Evolutionary conservation across 768 basidiomycete species (phyloP), one percentile per base, ranked within the genome.

Genomic region (Suillus variegatus): DNA sequence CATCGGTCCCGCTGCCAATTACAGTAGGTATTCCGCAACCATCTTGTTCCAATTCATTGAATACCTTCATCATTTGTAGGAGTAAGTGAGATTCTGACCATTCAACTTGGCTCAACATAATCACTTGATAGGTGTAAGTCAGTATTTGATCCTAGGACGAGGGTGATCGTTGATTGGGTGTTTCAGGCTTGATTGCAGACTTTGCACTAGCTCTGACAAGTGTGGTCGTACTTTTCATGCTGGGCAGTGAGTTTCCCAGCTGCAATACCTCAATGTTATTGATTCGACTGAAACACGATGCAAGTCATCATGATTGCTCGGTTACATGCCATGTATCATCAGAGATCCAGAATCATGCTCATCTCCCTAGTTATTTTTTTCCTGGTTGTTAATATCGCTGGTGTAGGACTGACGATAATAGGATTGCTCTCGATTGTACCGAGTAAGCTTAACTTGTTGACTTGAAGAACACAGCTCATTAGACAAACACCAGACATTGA

Each of bases 361-460:
- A 49, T 49, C 3, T 49, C 14, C 13, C 49, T 49, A 25, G 49
- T 25, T 14, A 14, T 25, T 14, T 8, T 7, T 6, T 25, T 49
- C 49, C 7, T 49, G 49, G 22, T 6, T 25, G 13, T 49, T 0
- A 49, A 22, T 13, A 49, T 49, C 6, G 6, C 47, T 22, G 13
- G 22, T 1, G 47, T 5, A 22, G 22, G 22, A 49, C 6, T 22
- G 12, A 2, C 2, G 0, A n/a, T n/a, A 22, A 22, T 22, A 6
- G 12, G 0, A 22, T 22, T 6, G 4, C 2, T 3, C 28, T 3
- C 3, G 28, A 28, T 3, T 5, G 12, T 12, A 22, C 1, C 0
- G n/a, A n/a, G 47, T 49, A 13, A 49, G 22, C 14, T 49, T 25
- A 1, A 7, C 49, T 25, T 14, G 3, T 25, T 25, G 13, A 49